A percentile compares a stretch with the other conserved stretches of the same genome.
phyloP scores from a whole-genome alignment of 179 eudicot species.

The Nepenthes alata region DNA sequence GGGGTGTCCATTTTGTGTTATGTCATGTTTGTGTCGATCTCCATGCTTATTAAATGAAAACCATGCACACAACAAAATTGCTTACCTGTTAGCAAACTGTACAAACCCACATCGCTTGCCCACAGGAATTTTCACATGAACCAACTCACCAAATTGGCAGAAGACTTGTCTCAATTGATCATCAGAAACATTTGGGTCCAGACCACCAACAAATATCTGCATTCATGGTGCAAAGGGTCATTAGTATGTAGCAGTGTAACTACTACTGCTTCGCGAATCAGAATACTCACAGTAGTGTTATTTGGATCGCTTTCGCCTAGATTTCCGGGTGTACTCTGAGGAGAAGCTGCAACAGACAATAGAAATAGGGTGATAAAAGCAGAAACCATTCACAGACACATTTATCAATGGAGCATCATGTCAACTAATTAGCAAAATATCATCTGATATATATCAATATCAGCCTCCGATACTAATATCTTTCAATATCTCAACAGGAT shows the following conservation, averaged over 20 bases:
- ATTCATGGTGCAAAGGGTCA: background rate
- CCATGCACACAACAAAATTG: background rate
- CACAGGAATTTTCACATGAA: conserved; percentile 79
- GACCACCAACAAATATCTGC: conserved; percentile 94
- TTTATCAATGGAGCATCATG: too few relatives aligned
- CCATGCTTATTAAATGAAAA: background rate
- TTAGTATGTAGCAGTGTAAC: background rate
- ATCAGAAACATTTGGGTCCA: conserved; percentile 79
- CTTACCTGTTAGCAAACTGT: conserved; percentile 71
- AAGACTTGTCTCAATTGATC: conserved; percentile 68
- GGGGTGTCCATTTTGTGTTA: too few relatives aligned
- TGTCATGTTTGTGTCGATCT: background rate
- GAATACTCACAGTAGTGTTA: conserved; percentile 80
- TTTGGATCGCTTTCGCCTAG: conserved; percentile 82
- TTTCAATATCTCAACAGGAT: too few relatives aligned
- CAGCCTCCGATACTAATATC: too few relatives aligned
- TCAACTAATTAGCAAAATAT: too few relatives aligned
- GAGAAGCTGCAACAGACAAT: conserved; percentile 51
- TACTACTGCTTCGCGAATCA: conserved; percentile 1
- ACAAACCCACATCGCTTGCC: conserved; percentile 96
- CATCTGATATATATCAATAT: too few relatives aligned
- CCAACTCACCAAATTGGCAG: conserved; percentile 68
- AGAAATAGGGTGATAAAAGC: background rate
- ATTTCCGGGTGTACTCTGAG: conserved; percentile 54
- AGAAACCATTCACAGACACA: too few relatives aligned